Conservation (phyloP, 1,139 yeast species). For the Blastobotrys proliferans region DNA sequence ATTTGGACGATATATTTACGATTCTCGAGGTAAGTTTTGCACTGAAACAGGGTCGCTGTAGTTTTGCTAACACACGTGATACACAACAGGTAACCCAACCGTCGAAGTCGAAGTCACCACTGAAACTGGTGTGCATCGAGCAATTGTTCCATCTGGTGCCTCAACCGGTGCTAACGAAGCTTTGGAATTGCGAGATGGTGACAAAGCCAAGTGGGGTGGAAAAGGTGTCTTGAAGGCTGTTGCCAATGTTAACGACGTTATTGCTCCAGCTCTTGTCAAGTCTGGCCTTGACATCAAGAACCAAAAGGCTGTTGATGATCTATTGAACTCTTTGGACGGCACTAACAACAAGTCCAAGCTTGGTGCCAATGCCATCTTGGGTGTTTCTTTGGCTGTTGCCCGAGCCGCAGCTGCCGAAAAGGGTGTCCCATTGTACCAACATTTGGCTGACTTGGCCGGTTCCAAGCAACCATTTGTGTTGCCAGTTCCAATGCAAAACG, state of each 20-base stretch:
- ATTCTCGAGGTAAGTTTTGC: constrained; percentile 74
- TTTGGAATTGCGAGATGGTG: constrained; percentile 91
- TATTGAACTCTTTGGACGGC: constrained; percentile 77
- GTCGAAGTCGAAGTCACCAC: constrained; percentile 92
- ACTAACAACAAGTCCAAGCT: constrained; percentile 90
- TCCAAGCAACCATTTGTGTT: constrained; percentile 70
- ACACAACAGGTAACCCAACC: constrained; percentile 68
- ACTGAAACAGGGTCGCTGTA: neutral
- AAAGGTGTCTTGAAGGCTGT: constrained; percentile 94
- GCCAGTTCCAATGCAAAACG: constrained; percentile 97
- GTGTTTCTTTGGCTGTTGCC: constrained; percentile 90
- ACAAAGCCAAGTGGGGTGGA: constrained; percentile 90
- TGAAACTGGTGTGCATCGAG: constrained; percentile 80
- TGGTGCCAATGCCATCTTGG: constrained; percentile 95
- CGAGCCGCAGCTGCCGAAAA: constrained; percentile 94
- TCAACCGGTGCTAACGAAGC: constrained; percentile 96
- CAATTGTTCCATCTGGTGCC: constrained; percentile 96
- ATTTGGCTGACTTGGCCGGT: constrained; percentile 68
- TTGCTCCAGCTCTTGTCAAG: constrained; percentile 82
- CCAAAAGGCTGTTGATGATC: constrained; percentile 76
- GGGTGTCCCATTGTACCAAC: constrained; percentile 80
- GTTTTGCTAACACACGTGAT: constrained; percentile 2
- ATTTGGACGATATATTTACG: constrained; percentile 90
- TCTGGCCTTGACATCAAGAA: constrained; percentile 70
- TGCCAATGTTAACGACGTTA: constrained; percentile 79